These are phyloP conservation scores for Liquidambar formosana DNA, from an alignment of 164 flowering plant genomes.

Conservation along the genomic window DNA sequence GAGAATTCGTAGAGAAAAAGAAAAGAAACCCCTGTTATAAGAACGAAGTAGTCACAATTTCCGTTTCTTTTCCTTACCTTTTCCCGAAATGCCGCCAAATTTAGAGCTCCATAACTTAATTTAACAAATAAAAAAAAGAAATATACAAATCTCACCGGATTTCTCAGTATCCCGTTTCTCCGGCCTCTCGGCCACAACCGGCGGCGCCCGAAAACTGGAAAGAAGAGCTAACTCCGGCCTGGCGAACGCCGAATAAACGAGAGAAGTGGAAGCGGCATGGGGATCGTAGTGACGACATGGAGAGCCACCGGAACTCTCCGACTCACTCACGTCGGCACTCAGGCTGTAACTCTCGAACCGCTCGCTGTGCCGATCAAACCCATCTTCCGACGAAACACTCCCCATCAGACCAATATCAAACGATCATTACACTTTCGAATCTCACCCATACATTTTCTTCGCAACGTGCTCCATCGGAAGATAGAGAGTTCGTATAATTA, in stretches of 20 bases:
- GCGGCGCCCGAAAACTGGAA: conserved; percentile 21
- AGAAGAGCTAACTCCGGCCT: not conserved
- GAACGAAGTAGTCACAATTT: too few relatives aligned
- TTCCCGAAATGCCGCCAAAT: too few relatives aligned
- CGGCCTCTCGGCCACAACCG: conserved; percentile 15
- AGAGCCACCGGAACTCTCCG: conserved; percentile 54
- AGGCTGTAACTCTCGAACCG: conserved; percentile 45
- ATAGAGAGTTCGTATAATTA: too few relatives aligned
- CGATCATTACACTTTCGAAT: not conserved
- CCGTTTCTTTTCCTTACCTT: too few relatives aligned
- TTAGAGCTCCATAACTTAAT: too few relatives aligned
- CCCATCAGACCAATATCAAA: conserved; percentile 19
- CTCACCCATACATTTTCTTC: not conserved
- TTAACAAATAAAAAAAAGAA: not conserved
- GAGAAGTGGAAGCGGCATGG: conserved; percentile 35
- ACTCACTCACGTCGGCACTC: conserved; percentile 76
- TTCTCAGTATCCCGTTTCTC: conserved; percentile 29
- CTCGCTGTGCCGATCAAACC: conserved; percentile 37
- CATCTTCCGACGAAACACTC: conserved; percentile 49
- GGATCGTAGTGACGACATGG: conserved; percentile 27
- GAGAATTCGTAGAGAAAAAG: too few relatives aligned
- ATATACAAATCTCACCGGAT: conserved; percentile 28
- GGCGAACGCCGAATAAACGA: conserved; percentile 32
- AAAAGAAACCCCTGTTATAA: too few relatives aligned
- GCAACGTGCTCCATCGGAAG: too few relatives aligned